Conservation (phyloP, 2,329 filamentous ascomycete genomes). For the Xylaria sp. region DNA sequence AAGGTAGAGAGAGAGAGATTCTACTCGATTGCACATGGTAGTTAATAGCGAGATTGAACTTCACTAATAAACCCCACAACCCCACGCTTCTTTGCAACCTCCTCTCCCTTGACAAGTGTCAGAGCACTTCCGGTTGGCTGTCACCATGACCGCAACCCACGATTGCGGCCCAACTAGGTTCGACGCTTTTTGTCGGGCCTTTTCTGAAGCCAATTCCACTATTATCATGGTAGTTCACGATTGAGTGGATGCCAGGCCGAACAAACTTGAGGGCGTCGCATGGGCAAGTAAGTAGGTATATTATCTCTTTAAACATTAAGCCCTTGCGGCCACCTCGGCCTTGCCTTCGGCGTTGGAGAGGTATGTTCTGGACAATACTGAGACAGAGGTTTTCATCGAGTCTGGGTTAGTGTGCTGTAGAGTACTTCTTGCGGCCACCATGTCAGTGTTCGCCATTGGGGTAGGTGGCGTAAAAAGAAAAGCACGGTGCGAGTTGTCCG, state of each 20-base stretch:
- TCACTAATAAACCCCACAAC: constrained; percentile 44
- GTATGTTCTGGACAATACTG: no score
- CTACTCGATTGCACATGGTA: constrained; percentile 4
- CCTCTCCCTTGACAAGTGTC: constrained; percentile 43
- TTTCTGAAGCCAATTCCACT: neutral
- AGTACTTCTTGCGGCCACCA: neutral
- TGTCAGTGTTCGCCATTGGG: neutral
- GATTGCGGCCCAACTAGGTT: constrained; percentile 35
- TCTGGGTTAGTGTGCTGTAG: neutral
- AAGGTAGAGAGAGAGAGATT: constrained; percentile 13
- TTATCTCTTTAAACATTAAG: no score
- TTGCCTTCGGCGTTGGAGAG: neutral
- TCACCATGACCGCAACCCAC: constrained; percentile 22
- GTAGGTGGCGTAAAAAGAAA: neutral
- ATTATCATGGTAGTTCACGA: neutral
- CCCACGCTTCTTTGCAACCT: constrained; percentile 43
- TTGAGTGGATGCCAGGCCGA: no score
- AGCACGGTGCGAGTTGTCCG: neutral
- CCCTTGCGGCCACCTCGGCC: neutral
- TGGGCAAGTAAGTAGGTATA: no score
- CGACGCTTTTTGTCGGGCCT: constrained; percentile 2
- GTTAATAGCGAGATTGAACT: constrained; percentile 18
- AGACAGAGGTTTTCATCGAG: neutral
- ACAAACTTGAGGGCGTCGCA: no score
- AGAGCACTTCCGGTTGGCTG: constrained; percentile 44